Evolutionary conservation across 352 stramenopile genomes (phyloP), one percentile per base, ranked within the genome.

Genomic region (Globisporangium nagaii): DNA sequence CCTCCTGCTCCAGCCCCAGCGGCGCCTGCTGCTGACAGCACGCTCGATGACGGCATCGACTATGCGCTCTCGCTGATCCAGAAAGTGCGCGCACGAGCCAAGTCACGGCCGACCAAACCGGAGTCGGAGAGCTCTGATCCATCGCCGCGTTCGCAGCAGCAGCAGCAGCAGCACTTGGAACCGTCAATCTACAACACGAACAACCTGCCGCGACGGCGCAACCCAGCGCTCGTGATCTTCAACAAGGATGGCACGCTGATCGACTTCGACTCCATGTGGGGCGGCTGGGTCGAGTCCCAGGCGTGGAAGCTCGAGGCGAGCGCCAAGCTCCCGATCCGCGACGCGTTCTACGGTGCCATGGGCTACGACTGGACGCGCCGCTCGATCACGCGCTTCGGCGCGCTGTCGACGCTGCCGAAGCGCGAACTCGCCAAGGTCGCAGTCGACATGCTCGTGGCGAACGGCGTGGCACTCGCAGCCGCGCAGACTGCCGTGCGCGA

Each of bases 231-330:
- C 13, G 69, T 78, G 25, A 57, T 78, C 28, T 78, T 78, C 41
- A 66, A 78, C 65, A 78, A 78, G 50, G 69, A 78, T 28, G 69
- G 69, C 49, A 78, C 67, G 25, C 46, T 78, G 17, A 74, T 78
- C 35, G 69, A 78, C 46, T 78, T 78, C 58, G 68, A 76, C 47
- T 49, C 53, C 13, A 78, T 78, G 69, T 78, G 69, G 69, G 65
- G 66, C n/a, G 51, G 50, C 12, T 78, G 66, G 66, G 56, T 75
- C n/a, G 66, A 77, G 40, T 56, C 54, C 7, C 60, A 75, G n/a
- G 63, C 63, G 8, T 69, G 58, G 59, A 61, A 67, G 34, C 45
- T 78, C 15, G 63, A 77, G 30, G 68, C 68, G 40, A 62, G 48
- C 3, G 63, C 58, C 19, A 52, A 54, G 24, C 39, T 71, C n/a